Evolutionary conservation across 768 basidiomycete genomes (phyloP).

Genomic region (Suillus ampliporus): DNA sequence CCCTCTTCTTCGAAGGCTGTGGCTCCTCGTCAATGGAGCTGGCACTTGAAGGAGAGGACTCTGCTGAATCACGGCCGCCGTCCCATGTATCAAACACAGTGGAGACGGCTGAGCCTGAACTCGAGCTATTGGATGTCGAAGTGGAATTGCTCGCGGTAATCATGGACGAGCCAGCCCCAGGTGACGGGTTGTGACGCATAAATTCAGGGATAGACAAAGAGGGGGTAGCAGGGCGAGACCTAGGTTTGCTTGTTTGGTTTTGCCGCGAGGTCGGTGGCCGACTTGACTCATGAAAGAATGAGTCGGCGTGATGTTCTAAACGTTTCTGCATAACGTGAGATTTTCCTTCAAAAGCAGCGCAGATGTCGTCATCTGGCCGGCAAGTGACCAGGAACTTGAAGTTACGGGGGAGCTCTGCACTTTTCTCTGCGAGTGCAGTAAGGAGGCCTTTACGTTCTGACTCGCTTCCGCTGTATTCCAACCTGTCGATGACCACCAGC

Average conservation of each 20-base stretch:
- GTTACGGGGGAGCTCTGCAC: slow-evolving; percentile 23
- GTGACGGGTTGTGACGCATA: neutral
- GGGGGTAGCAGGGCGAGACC: neutral
- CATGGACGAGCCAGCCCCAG: neutral
- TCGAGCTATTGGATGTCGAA: neutral
- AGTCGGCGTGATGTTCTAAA: neutral
- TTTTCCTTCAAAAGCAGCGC: slow-evolving; percentile 10
- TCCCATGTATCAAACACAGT: slow-evolving; percentile 4
- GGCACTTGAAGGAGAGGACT: neutral
- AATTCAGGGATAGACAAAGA: neutral
- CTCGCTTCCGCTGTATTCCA: slow-evolving; percentile 35
- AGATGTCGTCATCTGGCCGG: slow-evolving; percentile 33
- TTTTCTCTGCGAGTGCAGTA: slow-evolving; percentile 16
- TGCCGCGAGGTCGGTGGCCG: neutral
- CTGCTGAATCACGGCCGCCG: neutral
- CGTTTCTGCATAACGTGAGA: slow-evolving; percentile 8
- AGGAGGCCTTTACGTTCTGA: slow-evolving; percentile 28
- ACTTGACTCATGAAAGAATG: neutral
- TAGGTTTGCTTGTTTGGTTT: neutral
- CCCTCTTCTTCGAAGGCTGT: neutral
- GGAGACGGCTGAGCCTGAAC: neutral
- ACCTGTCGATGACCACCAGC: slow-evolving; percentile 41
- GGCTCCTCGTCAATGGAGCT: neutral
- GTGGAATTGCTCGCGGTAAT: neutral
- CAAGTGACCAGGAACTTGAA: slow-evolving; percentile 34